Base-by-base conservation (phyloP, 2,329 filamentous ascomycete species). In the Penicillium crustosum region DNA sequence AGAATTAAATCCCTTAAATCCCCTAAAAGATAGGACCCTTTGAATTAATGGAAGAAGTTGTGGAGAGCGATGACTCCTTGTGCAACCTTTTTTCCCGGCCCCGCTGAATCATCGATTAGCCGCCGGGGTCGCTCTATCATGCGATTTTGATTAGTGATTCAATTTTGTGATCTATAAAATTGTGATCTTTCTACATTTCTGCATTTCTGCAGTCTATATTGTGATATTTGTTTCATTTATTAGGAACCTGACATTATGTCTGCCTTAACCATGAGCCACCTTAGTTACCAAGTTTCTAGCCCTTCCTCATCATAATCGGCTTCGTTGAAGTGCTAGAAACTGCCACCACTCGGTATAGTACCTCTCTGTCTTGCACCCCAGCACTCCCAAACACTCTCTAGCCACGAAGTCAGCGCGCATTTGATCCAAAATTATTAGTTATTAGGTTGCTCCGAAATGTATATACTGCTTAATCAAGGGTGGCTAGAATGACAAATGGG, bases 1-100 rank as follows among this genome's bases (percentile, higher is more conserved):
- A 62, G 57, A 55, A 49, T n/a, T 60, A 51, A 53, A 58, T 65
- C 63, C 61, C 66, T n/a, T 60, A 51, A 53, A 58, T 65, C 63
- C 61, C 66, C 59, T 44, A 29, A 56, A 47, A 23, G 49, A 31
- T 53, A 31, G 49, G 39, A 36, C 39, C 31, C 53, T 49, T 43
- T 39, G 36, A 35, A 49, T 36, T 44, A 9, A 44, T 15, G 7
- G 49, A 5, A 47, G 21, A 27, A 31, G 39, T 29, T 50, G 25
- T 45, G 48, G 44, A 39, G 48, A 54, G 17, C 50, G 57, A 66
- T 66, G 64, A 66, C 63, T 66, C 50, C 61, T 58, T 44, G 45
- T 49, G 49, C 47, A 36, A 48, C 53, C 51, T 55, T 57, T 56
- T 66, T 65, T 61, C 51, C 47, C 23, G 36, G 15, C 23, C 52